A percentile compares a stretch with the other conserved stretches of the same genome.
These are phyloP conservation scores for Tolypocladium nubicola DNA, from an alignment of 2,329 filamentous ascomycete species.

Conservation along the genomic window DNA sequence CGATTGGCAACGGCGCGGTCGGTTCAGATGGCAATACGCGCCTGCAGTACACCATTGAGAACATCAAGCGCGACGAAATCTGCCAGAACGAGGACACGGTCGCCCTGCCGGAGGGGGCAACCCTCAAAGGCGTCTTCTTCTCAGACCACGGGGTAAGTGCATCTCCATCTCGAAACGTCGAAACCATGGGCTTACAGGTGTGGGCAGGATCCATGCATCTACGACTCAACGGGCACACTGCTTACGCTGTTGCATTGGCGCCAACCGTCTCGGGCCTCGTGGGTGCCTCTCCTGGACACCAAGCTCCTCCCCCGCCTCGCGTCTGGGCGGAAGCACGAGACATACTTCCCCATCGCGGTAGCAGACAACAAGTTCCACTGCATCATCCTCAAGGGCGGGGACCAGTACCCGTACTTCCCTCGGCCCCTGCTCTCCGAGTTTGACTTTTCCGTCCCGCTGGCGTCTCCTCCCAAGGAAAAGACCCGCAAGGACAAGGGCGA, in stretches of 20 bases:
- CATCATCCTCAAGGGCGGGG: constrained; percentile 94
- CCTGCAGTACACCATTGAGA: constrained; percentile 85
- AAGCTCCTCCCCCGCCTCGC: constrained; percentile 71
- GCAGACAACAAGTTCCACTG: constrained; percentile 91
- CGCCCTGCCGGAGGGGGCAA: constrained; percentile 64
- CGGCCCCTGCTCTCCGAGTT: constrained; percentile 87
- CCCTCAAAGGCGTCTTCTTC: constrained; percentile 78
- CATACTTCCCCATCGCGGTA: constrained; percentile 92
- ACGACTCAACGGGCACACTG: constrained; percentile 84
- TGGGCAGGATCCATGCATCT: constrained; percentile 79
- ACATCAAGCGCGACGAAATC: constrained; percentile 87
- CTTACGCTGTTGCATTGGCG: constrained; percentile 89
- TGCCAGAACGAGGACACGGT: constrained; percentile 91
- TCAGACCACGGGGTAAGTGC: constrained; percentile 69
- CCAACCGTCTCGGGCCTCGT: constrained; percentile 70
- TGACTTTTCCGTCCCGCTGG: constrained; percentile 76
- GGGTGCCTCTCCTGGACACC: constrained; percentile 90
- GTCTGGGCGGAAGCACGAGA: constrained; percentile 75
- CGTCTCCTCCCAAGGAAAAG: constrained; percentile 33
- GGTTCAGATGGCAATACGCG: constrained; percentile 67
- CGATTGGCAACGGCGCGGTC: constrained; percentile 84
- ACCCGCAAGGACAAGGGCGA: constrained; percentile 24
- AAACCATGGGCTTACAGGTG: not conserved
- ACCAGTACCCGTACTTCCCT: constrained; percentile 88
- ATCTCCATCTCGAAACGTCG: no score